Evolutionary conservation across 768 basidiomycete species (phyloP), one percentile per base, ranked within the genome.

Genomic region (Rhodocollybia butyracea): DNA sequence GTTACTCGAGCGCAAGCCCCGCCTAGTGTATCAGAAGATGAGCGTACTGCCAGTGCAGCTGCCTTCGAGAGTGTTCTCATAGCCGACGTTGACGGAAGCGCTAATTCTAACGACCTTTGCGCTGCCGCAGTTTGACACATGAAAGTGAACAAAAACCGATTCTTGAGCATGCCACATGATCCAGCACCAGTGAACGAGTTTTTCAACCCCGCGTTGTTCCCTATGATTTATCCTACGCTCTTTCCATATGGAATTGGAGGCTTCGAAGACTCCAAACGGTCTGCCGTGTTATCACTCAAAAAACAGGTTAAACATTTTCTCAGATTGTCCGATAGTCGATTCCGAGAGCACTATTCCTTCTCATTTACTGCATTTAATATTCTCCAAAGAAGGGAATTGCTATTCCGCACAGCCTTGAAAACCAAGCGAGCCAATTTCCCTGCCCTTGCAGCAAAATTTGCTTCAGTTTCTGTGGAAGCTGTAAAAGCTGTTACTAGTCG

Each of bases 231-330:
- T 61, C 76, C 77, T 2, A 73, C 73, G 0, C 51, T 80, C 0
- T 78, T 70, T 62, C 76, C 76, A 0, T 78, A 69, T 60, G 74
- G 78, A 0, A 57, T 70, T 21, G 75, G 77, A 1, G 76, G 77
- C 1, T 73, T 75, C 57, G 70, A 79, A 54, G 63, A 79, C 56
- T 17, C 12, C 1, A 21, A 38, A 6, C 41, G 73, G 0, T 19
- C 1, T 1, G 24, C 19, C 0, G 6, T 42, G 1, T 7, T 78
- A 0, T 67, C 67, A 2, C 54, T 78, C 38, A 63, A 72, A 42
- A 36, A 55, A 0, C 76, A 79, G 22, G 63, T 70, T 0, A 64
- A 65, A 26, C 70, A 76, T 60, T 47, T 72, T 4, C 64, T 76
- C 7, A 52, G 36, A 17, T 29, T 76, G 1, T 5, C 43, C 1